Evolutionary conservation across 768 basidiomycete genomes (phyloP), one percentile per base, ranked within the genome.

Genomic region (Phlegmacium glaucopus): DNA sequence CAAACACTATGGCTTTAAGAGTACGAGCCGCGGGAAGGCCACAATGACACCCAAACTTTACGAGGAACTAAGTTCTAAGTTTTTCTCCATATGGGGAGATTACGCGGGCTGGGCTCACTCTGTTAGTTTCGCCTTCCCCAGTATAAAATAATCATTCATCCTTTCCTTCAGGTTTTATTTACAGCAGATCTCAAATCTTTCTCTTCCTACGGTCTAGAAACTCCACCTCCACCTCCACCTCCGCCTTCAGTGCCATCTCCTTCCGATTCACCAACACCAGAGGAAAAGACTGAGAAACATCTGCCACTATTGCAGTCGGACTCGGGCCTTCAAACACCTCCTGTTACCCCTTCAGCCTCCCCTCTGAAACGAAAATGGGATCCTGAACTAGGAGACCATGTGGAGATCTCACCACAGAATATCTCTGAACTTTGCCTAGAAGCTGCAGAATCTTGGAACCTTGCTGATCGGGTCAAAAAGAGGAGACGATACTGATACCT

Each of bases 101-200:
- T 83, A 87, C 59, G 91, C 91, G 4, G 93, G 94, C 13, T 95
- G 93, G 93, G 87, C 88, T 0, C 94, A 95, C 61, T 82, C 85
- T 1, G 90, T 91, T 64, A 10, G 25, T 48, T 32, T 22, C 15
- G 15, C 32, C 36, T 15, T 11, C 42, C 34, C 27, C 17, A 27
- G 38, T 39, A 15, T 47, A 11, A 29, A 32, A 9, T 26, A 12
- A 45, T 18, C 35, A 28, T n/a, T 46, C 26, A 40, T 28, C 40
- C 38, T 34, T 43, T 11, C 13, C 4, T 45, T 18, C 49, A 88
- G 86, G 81, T 89, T 6, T 66, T 89, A 27, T 89, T 89, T 51
- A 87, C 87, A 1, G 77, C 87, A 7, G 87, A 89, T 54, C 64
- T 89, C 26, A 87, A 83, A 54, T 69, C 77, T 0, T 89, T 87